phyloP scores from a whole-genome alignment of 2,329 filamentous ascomycete species.

The Aspergillus hortae region DNA sequence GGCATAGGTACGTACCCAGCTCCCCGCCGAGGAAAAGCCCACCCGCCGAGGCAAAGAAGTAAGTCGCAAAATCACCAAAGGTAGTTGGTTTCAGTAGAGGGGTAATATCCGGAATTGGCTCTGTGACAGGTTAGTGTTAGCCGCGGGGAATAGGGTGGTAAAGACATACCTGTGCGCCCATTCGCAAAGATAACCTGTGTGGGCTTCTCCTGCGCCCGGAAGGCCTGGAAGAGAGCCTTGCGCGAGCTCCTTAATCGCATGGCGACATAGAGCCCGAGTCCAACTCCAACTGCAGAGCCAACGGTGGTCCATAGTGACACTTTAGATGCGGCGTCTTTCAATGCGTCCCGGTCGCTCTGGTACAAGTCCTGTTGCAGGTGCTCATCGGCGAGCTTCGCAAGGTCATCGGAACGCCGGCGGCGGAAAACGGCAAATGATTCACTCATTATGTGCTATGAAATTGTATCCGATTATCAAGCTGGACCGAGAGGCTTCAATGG shows the following conservation, averaged over 20 bases:
- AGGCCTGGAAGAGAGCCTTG: conserved; percentile 58
- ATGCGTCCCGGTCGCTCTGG: conserved; percentile 56
- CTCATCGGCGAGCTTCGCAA: conserved; percentile 54
- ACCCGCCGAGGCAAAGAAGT: conserved; percentile 59
- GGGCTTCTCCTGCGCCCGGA: conserved; percentile 60
- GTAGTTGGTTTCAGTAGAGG: conserved; percentile 55
- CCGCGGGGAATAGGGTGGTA: too few species aligned
- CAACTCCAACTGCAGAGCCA: conserved; percentile 59
- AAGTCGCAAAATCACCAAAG: conserved; percentile 60
- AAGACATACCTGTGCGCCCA: conserved; percentile 51
- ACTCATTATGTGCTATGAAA: conserved; percentile 17
- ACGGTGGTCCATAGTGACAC: conserved; percentile 55
- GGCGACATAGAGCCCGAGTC: conserved; percentile 57
- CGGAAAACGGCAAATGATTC: conserved; percentile 49
- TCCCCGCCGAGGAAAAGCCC: conserved; percentile 65
- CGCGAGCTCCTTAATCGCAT: conserved; percentile 55
- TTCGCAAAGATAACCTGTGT: conserved; percentile 60
- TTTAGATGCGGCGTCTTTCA: conserved; percentile 54
- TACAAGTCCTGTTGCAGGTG: conserved; percentile 58
- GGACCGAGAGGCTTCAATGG: not conserved
- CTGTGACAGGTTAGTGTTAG: conserved; percentile 29
- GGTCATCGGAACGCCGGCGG: conserved; percentile 47
- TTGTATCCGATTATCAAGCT: not conserved
- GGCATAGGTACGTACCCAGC: conserved; percentile 26
- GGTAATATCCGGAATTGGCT: conserved; percentile 60